Evolutionary conservation across 768 basidiomycete genomes (phyloP), one percentile per base, ranked within the genome.

Genomic region (Termitomyces sp.): DNA sequence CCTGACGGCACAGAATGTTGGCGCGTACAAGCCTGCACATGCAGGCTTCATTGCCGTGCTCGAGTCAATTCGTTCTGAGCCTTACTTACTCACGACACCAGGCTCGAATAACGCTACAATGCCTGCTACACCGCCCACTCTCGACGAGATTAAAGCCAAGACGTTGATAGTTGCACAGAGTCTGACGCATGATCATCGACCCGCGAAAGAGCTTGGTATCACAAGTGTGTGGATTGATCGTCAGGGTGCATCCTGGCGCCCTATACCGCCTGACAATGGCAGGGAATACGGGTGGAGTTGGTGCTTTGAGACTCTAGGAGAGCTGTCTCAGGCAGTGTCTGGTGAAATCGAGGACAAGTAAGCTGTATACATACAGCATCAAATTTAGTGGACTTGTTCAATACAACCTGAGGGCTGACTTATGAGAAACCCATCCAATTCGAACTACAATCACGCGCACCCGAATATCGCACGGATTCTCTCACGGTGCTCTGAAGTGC

Each of bases 91-190:
- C n/a, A 28, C 35, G 17, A 22, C 12, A 1, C 56, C 56, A 4
- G 73, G 71, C 5, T 57, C 64, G 4, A 30, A 26, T 15, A n/a
- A 34, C 17, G 58, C 12, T 37, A 15, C 66, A 45, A 53, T 59
- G 0, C 61, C 52, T 19, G 41, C 62, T 28, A 61, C 52, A n/a
- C 54, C 53, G 11, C 60, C 55, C 15, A 54, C 62, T 7, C 51
- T 58, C 8, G 70, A 71, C 15, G 64, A 68, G 37, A 63, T 72
- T 32, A 80, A 79, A 60, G 65, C 69, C 30, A 69, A 78, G 57
- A 82, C 87, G 7, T 72, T 90, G 28, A 74, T 82, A 46, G 85
- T 87, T 5, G 88, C 89, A 17, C 82, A 84, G 62, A 87, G 85
- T 58, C 64, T 88, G 56, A 68, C 65, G 21, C 86, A 89, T 58